A percentile compares a stretch with the other conserved stretches of the same genome.
These are phyloP conservation scores for Macrolepiota albuminosa DNA, from an alignment of 768 basidiomycete species.

Conservation along the genomic window DNA sequence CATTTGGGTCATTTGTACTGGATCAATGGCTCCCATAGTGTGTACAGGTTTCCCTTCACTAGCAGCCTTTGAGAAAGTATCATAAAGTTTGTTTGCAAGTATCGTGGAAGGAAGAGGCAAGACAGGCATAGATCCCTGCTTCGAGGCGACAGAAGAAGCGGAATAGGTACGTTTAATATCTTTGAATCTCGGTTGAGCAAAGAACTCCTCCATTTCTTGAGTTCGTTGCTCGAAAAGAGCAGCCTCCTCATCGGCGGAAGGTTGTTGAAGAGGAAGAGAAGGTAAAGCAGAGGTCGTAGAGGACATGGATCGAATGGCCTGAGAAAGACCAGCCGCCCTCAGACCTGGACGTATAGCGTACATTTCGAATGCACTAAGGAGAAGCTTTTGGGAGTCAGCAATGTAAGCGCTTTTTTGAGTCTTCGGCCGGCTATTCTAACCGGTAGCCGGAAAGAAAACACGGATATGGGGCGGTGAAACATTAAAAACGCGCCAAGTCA, in stretches of 20 bases:
- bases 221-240: constrained; percentile 57
- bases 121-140: constrained; percentile 84
- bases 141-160: constrained; percentile 74
- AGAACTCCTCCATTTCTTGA: constrained; percentile 67
- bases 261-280: constrained; percentile 53
- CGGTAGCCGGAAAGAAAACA: constrained; percentile 1
- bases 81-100: constrained; percentile 85
- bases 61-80: constrained; percentile 57
- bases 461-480: neutral
- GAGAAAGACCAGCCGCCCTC: constrained; percentile 19
- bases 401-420: neutral
- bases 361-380: constrained; percentile 16
- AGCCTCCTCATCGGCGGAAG: constrained; percentile 52
- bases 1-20: constrained; percentile 94
- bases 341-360: constrained; percentile 23
- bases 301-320: constrained; percentile 36
- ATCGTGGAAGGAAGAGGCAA: constrained; percentile 70
- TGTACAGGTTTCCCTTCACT: constrained; percentile 68
- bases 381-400: neutral
- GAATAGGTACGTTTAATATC: constrained; percentile 76
- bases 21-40: constrained; percentile 92
- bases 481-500: neutral
- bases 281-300: constrained; percentile 29
- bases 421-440: constrained; percentile 1
- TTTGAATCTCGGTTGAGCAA: constrained; percentile 68